A percentile compares a stretch with the other conserved stretches of the same genome.
Conservation (phyloP, 1,139 yeast species). For the Pichia sorboxylosa region DNA sequence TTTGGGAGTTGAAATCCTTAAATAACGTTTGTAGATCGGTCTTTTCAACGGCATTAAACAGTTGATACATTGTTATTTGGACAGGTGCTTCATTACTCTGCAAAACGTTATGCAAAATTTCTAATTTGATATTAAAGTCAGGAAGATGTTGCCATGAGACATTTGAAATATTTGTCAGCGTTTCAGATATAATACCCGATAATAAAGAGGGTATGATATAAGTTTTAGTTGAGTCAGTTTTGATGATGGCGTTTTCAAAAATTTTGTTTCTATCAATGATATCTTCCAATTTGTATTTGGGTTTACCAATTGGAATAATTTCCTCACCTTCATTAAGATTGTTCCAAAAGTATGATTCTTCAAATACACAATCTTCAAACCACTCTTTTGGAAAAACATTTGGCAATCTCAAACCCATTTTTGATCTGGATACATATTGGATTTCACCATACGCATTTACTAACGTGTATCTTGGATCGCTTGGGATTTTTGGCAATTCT, state of each 20-base stretch:
- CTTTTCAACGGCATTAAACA: conserved; percentile 28
- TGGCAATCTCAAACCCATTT: conserved; percentile 45
- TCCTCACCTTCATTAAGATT: conserved; percentile 7
- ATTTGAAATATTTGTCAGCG: conserved; percentile 17
- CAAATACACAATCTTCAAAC: conserved; percentile 23
- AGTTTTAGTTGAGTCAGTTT: conserved; percentile 16
- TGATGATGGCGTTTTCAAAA: conserved; percentile 20
- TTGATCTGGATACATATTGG: conserved; percentile 34
- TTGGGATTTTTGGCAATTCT: conserved; percentile 29
- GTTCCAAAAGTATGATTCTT: conserved; percentile 19
- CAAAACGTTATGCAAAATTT: conserved; percentile 40
- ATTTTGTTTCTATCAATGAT: conserved; percentile 18
- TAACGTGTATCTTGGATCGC: conserved; percentile 42
- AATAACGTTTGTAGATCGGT: conserved; percentile 21
- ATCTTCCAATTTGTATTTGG: conserved; percentile 23
- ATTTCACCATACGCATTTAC: conserved; percentile 48
- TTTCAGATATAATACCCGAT: conserved; percentile 19
- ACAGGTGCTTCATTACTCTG: conserved; percentile 42
- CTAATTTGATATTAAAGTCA: conserved; percentile 30
- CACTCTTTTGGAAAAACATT: conserved; percentile 32
- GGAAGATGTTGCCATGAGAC: conserved; percentile 23
- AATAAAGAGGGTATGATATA: conserved; percentile 22
- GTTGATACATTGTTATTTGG: conserved; percentile 38
- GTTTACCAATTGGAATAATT: conserved; percentile 21
- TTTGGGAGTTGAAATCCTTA: conserved; percentile 14